phyloP scores from a whole-genome alignment of 2,329 filamentous ascomycete genomes.

The Penicillium paneum region DNA sequence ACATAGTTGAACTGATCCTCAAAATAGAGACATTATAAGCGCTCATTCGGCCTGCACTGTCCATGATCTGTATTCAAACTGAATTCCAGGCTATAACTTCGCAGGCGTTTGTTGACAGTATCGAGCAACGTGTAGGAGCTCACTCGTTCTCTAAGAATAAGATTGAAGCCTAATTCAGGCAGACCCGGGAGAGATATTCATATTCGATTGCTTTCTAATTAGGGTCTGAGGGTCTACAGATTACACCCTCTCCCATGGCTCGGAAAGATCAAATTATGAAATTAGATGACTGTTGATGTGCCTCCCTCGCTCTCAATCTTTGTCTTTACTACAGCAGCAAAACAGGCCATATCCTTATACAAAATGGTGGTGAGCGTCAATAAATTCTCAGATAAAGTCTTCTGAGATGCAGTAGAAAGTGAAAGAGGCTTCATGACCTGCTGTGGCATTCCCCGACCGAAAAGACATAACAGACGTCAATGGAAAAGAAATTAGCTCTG shows the following conservation, averaged over 20 bases:
- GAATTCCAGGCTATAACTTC: background rate
- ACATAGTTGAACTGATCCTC: background rate
- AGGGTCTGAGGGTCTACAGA: no score
- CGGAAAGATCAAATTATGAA: no score
- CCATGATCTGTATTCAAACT: background rate
- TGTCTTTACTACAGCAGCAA: background rate
- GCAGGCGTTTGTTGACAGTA: no score
- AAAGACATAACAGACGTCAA: background rate
- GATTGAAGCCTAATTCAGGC: no score
- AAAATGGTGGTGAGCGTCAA: background rate
- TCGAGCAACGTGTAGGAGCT: background rate
- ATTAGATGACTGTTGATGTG: no score
- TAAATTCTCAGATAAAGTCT: background rate
- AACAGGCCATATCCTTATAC: background rate
- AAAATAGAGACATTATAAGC: background rate
- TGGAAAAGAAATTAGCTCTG: background rate
- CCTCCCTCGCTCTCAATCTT: background rate
- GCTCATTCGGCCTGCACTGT: background rate
- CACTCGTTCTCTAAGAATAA: background rate
- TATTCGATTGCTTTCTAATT: no score
- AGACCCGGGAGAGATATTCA: no score
- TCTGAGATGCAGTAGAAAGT: background rate
- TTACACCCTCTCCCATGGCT: no score
- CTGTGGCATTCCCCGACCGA: background rate
- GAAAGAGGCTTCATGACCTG: background rate